These are phyloP conservation scores for Aureoboletus auriporus DNA, from an alignment of 768 basidiomycete species.

Conservation along the genomic window DNA sequence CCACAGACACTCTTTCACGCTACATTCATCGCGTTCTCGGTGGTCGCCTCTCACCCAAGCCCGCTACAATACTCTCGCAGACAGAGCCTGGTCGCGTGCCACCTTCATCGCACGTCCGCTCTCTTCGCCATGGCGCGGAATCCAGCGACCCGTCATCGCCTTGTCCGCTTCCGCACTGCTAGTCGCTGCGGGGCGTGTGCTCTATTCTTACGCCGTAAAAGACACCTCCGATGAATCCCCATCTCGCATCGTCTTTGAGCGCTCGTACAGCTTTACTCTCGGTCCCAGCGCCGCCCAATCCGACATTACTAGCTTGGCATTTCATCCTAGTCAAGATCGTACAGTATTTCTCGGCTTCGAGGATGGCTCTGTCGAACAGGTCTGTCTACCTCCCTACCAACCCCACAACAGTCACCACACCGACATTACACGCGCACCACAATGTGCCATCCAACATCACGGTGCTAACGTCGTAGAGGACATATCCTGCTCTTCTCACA, in stretches of 20 bases:
- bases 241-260: slow-evolving; percentile 48
- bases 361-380: slow-evolving; percentile 52
- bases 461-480: slow-evolving; percentile 52
- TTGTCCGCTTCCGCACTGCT: slow-evolving; percentile 52
- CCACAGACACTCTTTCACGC: slow-evolving; percentile 52
- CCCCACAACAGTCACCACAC: slow-evolving; percentile 7
- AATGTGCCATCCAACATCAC: slow-evolving; percentile 31
- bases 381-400: slow-evolving; percentile 31
- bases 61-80: slow-evolving; percentile 49
- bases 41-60: slow-evolving; percentile 46
- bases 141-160: slow-evolving; percentile 53
- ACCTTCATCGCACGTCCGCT: slow-evolving; percentile 63
- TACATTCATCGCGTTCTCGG: slow-evolving; percentile 36
- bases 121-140: slow-evolving; percentile 53
- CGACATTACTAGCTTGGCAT: slow-evolving; percentile 55
- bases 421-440: slow-evolving; percentile 19
- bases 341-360: slow-evolving; percentile 55
- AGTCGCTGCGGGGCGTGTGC: slow-evolving; percentile 53
- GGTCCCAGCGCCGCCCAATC: slow-evolving; percentile 27
- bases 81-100: slow-evolving; percentile 47
- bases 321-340: slow-evolving; percentile 42
- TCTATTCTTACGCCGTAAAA: slow-evolving; percentile 58
- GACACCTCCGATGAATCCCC: slow-evolving; percentile 24
- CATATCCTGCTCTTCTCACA: slow-evolving; percentile 42
- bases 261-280: slow-evolving; percentile 37